Base-by-base conservation (phyloP, 345 rosid species). In the Eucalyptus curtisii region DNA sequence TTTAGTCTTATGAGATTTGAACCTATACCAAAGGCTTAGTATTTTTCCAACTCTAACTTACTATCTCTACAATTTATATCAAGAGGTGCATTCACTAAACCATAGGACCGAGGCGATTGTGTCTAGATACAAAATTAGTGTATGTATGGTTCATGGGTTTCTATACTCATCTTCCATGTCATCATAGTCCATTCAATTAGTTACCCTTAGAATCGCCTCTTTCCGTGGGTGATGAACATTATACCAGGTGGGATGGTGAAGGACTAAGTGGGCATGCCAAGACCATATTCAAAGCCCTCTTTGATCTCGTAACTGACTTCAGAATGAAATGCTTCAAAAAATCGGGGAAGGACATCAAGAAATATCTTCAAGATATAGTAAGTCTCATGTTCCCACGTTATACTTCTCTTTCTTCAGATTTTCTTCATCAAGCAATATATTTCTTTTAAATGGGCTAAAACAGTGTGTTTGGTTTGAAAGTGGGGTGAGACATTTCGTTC, bases 401-500 rank as follows among this genome's bases (percentile, higher is more conserved):
- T 45, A 22, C 13, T 31, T 49, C 71, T 66, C 33, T 45, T 40
- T 87, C 64, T 6, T 20, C 4, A 2, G 40, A 25, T 2, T 59
- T 22, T 45, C 31, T 55, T 3, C 71, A 7, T 33, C 25, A 22
- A 61, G 71, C 71, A 13, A 7, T 30, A 61, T 87, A 4, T 87
- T 19, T 87, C 61, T 55, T 57, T n/a, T 31, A 33, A 55, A 13
- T 31, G 59, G 13, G 49, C 20, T 27, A 24, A 52, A 53, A n/a
- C 3, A 37, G 25, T 47, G 42, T 61, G 82, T 22, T 31, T 84
- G 42, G 50, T 3, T 87, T 88, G 37, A 49, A 44, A 96, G 98
- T 96, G 97, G 98, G 19, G 59, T 12, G 96, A 94, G 87, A 94
- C 97, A 87, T 96, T 96, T 90, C 93, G 50, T 50, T 89, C 97